A percentile compares a stretch with the other conserved stretches of the same genome.
Evolutionary conservation across 1,139 yeast species (phyloP).

Genomic region (Candida sanyaensis): DNA sequence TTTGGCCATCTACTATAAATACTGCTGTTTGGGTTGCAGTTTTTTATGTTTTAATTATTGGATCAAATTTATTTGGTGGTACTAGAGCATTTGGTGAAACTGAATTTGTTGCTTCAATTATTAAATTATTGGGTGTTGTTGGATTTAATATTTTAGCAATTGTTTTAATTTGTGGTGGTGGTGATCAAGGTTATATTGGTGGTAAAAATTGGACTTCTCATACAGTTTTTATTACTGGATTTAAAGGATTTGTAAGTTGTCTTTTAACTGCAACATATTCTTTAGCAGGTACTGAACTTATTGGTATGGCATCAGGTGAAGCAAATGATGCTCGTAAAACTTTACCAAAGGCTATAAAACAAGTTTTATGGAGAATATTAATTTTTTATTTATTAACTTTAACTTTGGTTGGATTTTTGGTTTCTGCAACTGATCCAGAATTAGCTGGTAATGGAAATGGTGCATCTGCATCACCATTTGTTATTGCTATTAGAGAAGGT

Average conservation of each 20-base stretch:
- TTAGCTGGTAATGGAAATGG: slow-evolving; percentile 32
- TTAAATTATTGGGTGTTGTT: slow-evolving; percentile 62
- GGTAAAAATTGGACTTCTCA: slow-evolving; percentile 58
- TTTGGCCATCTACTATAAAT: slow-evolving; percentile 59
- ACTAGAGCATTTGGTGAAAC: slow-evolving; percentile 70
- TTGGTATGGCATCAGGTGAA: slow-evolving; percentile 43
- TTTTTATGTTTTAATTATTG: slow-evolving; percentile 57
- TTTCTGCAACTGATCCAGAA: slow-evolving; percentile 31
- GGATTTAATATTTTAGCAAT: slow-evolving; percentile 75
- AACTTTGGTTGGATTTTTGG: slow-evolving; percentile 43
- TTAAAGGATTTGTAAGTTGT: slow-evolving; percentile 52
- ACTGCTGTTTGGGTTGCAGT: slow-evolving; percentile 71
- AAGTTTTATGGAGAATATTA: slow-evolving; percentile 45
- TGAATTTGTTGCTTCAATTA: slow-evolving; percentile 60
- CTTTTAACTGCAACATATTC: slow-evolving; percentile 46
- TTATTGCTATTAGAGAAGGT: slow-evolving; percentile 44
- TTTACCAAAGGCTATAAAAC: slow-evolving; percentile 45
- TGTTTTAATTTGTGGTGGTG: slow-evolving; percentile 68
- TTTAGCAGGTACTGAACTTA: slow-evolving; percentile 47
- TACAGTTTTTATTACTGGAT: slow-evolving; percentile 52
- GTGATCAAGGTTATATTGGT: slow-evolving; percentile 56
- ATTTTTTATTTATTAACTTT: slow-evolving; percentile 44
- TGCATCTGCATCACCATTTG: slow-evolving; percentile 44
- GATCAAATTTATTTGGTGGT: slow-evolving; percentile 54
- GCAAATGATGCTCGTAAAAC: slow-evolving; percentile 39